phyloP scores from a whole-genome alignment of 257 asterid genomes.

The Agastache rugosa region DNA sequence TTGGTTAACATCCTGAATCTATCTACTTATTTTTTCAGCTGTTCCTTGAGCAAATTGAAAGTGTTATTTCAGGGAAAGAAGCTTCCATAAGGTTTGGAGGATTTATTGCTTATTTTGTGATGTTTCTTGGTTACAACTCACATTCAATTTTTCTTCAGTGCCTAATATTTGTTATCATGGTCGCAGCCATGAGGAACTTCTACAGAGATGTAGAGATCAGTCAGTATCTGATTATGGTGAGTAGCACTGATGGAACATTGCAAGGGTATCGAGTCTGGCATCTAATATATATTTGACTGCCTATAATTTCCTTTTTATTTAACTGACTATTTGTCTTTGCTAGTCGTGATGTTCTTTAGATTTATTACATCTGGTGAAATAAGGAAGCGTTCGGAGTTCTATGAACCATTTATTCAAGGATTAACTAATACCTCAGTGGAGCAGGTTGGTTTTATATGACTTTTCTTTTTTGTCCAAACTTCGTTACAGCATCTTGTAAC shows the following conservation, averaged over 20 bases:
- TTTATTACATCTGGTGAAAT: conserved; percentile 95
- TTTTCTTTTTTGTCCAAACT: not conserved
- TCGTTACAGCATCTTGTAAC: not conserved
- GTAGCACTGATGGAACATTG: conserved; percentile 38
- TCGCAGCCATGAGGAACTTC: conserved; percentile 85
- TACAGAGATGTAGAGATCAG: conserved; percentile 82
- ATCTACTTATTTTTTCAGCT: conserved; percentile 62
- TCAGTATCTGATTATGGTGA: conserved; percentile 93
- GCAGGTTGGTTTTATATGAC: conserved; percentile 60
- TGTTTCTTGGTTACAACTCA: conserved; percentile 21
- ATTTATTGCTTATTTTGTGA: conserved; percentile 28
- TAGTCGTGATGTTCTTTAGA: conserved; percentile 99
- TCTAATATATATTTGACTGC: not conserved
- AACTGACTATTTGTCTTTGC: conserved; percentile 42
- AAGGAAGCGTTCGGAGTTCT: conserved; percentile 86
- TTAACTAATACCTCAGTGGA: conserved; percentile 73
- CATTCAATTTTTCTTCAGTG: conserved; percentile 13
- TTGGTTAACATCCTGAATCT: conserved; percentile 26
- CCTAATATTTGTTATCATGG: conserved; percentile 34
- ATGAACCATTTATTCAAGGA: conserved; percentile 90
- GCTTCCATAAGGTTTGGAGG: conserved; percentile 69
- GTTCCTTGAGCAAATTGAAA: conserved; percentile 93
- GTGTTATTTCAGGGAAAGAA: conserved; percentile 75
- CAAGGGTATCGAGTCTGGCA: conserved; percentile 22
- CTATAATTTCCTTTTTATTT: not conserved